Percentiles rank a stretch among this genome's conserved stretches.
Evolutionary conservation across 2,329 filamentous ascomycete species (phyloP).

Genomic region (Aspergillus ochraceus): DNA sequence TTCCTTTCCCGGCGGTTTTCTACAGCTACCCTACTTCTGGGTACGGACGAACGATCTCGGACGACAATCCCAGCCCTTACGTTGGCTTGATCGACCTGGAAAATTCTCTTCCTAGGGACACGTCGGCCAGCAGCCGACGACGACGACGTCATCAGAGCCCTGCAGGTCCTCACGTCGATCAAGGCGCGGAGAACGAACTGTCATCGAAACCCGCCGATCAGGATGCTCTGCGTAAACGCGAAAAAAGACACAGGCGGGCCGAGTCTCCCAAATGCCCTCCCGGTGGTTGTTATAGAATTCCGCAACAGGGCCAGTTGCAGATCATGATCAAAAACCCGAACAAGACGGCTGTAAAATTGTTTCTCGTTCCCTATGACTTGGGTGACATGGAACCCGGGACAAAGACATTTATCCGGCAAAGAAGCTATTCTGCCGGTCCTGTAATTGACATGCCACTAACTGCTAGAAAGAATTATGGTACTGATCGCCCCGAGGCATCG

Average conservation of each 20-base stretch:
- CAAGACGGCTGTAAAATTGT: slow-evolving; percentile 95
- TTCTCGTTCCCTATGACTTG: slow-evolving; percentile 89
- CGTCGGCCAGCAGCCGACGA: slow-evolving; percentile 36
- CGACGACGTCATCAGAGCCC: slow-evolving; percentile 41
- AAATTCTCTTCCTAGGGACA: slow-evolving; percentile 64
- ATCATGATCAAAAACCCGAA: slow-evolving; percentile 98
- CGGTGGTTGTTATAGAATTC: slow-evolving; percentile 90
- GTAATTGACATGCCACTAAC: slow-evolving; percentile 70
- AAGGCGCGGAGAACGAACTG: slow-evolving; percentile 10
- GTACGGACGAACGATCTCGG: slow-evolving; percentile 62
- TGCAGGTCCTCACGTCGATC: slow-evolving; percentile 11
- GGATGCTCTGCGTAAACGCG: slow-evolving; percentile 46
- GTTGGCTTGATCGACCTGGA: slow-evolving; percentile 92
- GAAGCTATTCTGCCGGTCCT: slow-evolving; percentile 85
- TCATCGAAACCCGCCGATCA: slow-evolving; percentile 19
- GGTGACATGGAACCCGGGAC: slow-evolving; percentile 89
- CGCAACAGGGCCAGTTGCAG: slow-evolving; percentile 88
- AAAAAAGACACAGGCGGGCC: slow-evolving; percentile 62
- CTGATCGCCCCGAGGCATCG: slow-evolving; percentile 56
- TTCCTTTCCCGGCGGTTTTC: slow-evolving; percentile 92
- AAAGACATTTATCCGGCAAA: slow-evolving; percentile 93
- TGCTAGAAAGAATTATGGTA: slow-evolving; percentile 44
- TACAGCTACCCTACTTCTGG: slow-evolving; percentile 81
- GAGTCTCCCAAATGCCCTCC: slow-evolving; percentile 68
- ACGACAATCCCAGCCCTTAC: slow-evolving; percentile 92